These are phyloP conservation scores for Dimocarpus longan DNA, from an alignment of 345 rosid genomes.

Conservation along the genomic window DNA sequence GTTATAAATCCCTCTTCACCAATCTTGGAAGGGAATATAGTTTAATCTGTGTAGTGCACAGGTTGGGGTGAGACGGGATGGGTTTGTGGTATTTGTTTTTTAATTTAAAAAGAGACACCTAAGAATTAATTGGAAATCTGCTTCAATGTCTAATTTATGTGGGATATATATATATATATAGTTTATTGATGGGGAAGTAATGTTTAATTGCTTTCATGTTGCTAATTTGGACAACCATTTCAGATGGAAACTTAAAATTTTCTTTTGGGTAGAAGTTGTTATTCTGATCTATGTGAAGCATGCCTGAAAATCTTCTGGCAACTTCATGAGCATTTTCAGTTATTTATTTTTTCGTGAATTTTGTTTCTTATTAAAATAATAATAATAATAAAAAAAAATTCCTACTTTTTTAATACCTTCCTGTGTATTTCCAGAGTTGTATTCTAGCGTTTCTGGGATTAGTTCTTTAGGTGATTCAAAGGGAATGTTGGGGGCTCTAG, in stretches of 20 bases:
- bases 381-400: too few relatives aligned
- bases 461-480: background rate
- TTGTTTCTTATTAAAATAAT: too few relatives aligned
- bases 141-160: background rate
- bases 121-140: background rate
- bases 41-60: too few relatives aligned
- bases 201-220: background rate
- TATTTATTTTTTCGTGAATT: too few relatives aligned
- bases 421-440: background rate
- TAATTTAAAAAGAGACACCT: background rate
- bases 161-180: too few relatives aligned
- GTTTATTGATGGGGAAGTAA: background rate
- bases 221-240: background rate
- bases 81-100: too few relatives aligned
- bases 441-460: background rate
- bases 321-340: background rate
- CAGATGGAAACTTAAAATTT: background rate
- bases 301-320: background rate
- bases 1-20: too few relatives aligned
- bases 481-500: background rate
- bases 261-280: background rate
- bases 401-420: background rate
- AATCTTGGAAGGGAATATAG: too few relatives aligned
- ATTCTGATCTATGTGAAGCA: background rate
- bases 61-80: too few relatives aligned